Conservation (phyloP, 345 rosid species). For the Syzygium aromaticum region DNA sequence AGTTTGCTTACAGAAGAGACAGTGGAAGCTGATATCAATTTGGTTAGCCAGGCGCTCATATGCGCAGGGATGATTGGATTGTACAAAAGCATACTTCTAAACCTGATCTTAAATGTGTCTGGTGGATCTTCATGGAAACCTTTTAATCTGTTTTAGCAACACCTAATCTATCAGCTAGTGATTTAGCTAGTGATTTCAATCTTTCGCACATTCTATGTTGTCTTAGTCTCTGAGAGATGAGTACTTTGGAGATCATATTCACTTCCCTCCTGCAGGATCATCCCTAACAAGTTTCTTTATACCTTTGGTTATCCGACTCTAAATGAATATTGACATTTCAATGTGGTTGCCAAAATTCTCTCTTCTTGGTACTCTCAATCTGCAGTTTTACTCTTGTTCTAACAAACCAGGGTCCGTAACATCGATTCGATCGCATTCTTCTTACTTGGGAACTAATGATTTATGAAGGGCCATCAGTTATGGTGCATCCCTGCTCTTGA, state of each 20-base stretch:
- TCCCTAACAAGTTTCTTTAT: neutral
- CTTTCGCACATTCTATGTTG: neutral
- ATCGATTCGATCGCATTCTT: neutral
- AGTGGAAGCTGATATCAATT: neutral
- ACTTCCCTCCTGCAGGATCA: neutral
- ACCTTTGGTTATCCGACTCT: neutral
- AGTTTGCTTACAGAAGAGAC: neutral
- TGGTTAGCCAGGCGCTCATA: neutral
- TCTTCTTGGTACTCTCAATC: neutral
- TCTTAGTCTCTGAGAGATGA: neutral
- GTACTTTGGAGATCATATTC: neutral
- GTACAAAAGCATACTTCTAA: neutral
- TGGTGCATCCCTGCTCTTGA: neutral
- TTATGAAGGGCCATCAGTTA: neutral
- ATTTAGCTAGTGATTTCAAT: neutral
- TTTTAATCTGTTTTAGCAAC: neutral
- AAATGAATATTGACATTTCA: neutral
- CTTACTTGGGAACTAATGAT: neutral
- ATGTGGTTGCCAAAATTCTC: neutral
- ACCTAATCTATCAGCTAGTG: neutral
- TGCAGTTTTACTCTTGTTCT: neutral
- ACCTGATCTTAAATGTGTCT: neutral
- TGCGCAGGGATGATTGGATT: neutral
- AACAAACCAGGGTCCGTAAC: neutral
- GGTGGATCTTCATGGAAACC: neutral